A percentile compares a stretch with the other conserved stretches of the same genome.
These are phyloP conservation scores for Calocybe indica DNA, from an alignment of 768 basidiomycete genomes.

Conservation along the genomic window DNA sequence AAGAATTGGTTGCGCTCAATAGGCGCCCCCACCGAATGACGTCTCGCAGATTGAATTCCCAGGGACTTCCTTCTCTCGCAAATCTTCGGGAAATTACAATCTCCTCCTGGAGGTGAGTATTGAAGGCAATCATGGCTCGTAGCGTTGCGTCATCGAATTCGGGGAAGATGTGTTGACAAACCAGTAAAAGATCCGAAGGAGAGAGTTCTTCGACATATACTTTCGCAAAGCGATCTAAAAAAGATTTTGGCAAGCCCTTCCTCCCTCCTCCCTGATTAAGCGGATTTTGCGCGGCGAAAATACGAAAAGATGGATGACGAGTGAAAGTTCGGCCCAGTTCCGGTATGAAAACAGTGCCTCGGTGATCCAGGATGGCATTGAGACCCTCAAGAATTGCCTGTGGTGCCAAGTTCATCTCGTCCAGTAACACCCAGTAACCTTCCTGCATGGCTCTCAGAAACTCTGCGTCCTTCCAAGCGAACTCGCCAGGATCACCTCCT, in stretches of 20 bases:
- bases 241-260: constrained; percentile 96
- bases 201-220: constrained; percentile 89
- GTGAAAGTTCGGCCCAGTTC: constrained; percentile 87
- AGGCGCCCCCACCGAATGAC: constrained; percentile 83
- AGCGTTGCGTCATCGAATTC: constrained; percentile 47
- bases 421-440: constrained; percentile 97
- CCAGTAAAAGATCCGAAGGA: constrained; percentile 65
- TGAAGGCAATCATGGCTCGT: constrained; percentile 78
- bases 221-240: constrained; percentile 97
- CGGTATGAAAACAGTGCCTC: constrained; percentile 91
- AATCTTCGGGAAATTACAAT: constrained; percentile 61
- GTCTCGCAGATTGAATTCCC: constrained; percentile 98
- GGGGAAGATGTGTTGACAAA: constrained; percentile 74
- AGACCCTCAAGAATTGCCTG: constrained; percentile 96
- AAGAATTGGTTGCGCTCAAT: constrained; percentile 23
- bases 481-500: constrained; percentile 85
- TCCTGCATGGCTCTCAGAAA: constrained; percentile 89
- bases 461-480: constrained; percentile 96
- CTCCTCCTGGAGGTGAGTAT: constrained; percentile 60
- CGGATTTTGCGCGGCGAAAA: constrained; percentile 98
- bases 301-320: constrained; percentile 89
- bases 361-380: constrained; percentile 93
- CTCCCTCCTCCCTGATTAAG: constrained; percentile 93
- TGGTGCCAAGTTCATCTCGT: constrained; percentile 98
- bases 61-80: constrained; percentile 79